Conservation (phyloP, 192 early-diverging fungal species). For the Entomortierella chlamydospora region DNA sequence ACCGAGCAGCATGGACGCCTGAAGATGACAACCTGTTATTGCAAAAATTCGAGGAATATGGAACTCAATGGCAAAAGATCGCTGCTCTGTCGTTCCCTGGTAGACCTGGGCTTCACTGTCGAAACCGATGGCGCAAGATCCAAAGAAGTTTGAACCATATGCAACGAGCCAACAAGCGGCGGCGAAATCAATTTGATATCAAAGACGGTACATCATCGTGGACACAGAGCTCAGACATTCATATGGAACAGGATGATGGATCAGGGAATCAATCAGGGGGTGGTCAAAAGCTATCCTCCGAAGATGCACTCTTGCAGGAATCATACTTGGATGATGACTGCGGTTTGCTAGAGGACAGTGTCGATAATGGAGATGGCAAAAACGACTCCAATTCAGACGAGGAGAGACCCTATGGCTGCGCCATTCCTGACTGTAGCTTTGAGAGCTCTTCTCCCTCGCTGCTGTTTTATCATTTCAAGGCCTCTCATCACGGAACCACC, state of each 20-base stretch:
- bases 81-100: conserved; percentile 79
- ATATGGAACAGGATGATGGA: neutral
- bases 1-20: conserved; percentile 76
- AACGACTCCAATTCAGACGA: conserved; percentile 36
- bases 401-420: conserved; percentile 50
- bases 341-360: conserved; percentile 12
- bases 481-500: conserved; percentile 35
- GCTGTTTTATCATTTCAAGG: conserved; percentile 49
- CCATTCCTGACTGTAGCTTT: conserved; percentile 37
- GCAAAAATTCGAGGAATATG: conserved; percentile 71
- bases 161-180: conserved; percentile 44
- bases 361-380: neutral
- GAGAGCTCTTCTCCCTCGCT: conserved; percentile 45
- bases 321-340: conserved; percentile 28
- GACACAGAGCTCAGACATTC: neutral
- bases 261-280: neutral
- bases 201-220: neutral
- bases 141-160: conserved; percentile 64
- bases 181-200: conserved; percentile 30
- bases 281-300: conserved; percentile 2
- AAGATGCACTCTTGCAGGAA: conserved; percentile 15
- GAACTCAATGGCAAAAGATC: conserved; percentile 86
- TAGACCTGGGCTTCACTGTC: conserved; percentile 80
- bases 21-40: conserved; percentile 74
- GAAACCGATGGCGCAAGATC: conserved; percentile 84